phyloP scores from a whole-genome alignment of 192 early-diverging fungal species.

The Rhizoclosmatium globosum region DNA sequence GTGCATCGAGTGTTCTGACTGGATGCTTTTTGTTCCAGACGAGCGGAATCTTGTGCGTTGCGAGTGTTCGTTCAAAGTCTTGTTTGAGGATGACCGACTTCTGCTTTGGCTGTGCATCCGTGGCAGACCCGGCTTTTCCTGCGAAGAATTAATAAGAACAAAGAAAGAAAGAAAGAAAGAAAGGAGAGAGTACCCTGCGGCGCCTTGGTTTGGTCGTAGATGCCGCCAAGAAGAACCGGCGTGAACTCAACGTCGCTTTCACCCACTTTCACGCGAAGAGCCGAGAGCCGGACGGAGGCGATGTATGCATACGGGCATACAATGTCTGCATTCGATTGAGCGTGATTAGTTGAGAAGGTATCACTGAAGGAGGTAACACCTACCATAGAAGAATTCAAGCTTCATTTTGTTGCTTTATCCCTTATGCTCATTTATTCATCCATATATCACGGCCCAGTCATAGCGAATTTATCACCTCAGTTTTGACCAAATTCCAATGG shows the following conservation, averaged over 20 bases:
- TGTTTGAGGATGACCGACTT: neutral
- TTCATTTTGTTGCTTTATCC: too few relatives aligned
- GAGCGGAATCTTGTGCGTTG: neutral
- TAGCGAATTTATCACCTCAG: too few relatives aligned
- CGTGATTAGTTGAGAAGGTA: too few relatives aligned
- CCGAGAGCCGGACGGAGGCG: conserved; percentile 21
- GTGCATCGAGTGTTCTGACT: conserved; percentile 31
- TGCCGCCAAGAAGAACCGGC: conserved; percentile 43
- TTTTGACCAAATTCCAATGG: too few relatives aligned
- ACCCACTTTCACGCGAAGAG: neutral
- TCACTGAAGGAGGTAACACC: too few relatives aligned
- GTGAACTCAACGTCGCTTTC: neutral
- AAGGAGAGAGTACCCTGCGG: conserved; percentile 6
- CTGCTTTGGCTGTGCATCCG: conserved; percentile 6
- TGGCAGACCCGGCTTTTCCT: conserved; percentile 40
- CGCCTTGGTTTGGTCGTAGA: conserved; percentile 38
- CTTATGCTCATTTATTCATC: too few relatives aligned
- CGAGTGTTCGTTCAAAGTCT: conserved; percentile 22
- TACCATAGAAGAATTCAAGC: too few relatives aligned
- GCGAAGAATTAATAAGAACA: neutral
- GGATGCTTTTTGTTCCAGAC: conserved; percentile 36
- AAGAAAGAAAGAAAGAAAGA: neutral
- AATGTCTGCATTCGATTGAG: conserved; percentile 6
- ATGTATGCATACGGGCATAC: conserved; percentile 44
- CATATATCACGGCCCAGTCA: too few relatives aligned